Evolutionary conservation across 257 asterid species (phyloP).

Genomic region (Solanum chilense): DNA sequence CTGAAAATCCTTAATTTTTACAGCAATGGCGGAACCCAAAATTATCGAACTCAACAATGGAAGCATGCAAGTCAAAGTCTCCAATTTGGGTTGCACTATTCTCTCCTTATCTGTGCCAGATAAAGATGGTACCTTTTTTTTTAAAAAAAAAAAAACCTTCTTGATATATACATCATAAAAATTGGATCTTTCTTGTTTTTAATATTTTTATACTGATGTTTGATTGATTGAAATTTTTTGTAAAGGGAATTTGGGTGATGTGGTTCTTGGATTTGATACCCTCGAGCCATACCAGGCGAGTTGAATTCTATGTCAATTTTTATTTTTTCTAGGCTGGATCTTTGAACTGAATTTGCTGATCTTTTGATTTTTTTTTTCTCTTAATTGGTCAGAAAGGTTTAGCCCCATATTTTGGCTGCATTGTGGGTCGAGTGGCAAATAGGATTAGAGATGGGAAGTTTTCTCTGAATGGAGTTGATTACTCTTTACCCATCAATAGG

Average conservation of each 20-base stretch:
- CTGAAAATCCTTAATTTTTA: background rate
- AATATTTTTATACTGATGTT: background rate
- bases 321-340: background rate
- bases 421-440: slow-evolving; percentile 97
- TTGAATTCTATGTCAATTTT: background rate
- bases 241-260: slow-evolving; percentile 80
- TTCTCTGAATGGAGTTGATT: slow-evolving; percentile 50
- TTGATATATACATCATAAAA: background rate
- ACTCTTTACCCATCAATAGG: slow-evolving; percentile 73
- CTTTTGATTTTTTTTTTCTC: background rate
- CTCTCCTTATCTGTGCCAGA: slow-evolving; percentile 76
- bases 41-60: slow-evolving; percentile 84
- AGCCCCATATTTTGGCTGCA: slow-evolving; percentile 90
- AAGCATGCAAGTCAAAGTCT: slow-evolving; percentile 51
- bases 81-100: slow-evolving; percentile 89
- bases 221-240: background rate
- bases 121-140: slow-evolving; percentile 44
- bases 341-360: background rate
- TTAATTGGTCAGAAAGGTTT: slow-evolving; percentile 57
- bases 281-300: slow-evolving; percentile 79
- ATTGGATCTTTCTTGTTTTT: background rate
- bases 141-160: background rate
- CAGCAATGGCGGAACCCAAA: slow-evolving; percentile 65
- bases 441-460: slow-evolving; percentile 90
- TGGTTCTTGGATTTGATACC: slow-evolving; percentile 95